Evolutionary conservation across 495 filamentous ascomycete species (phyloP).

Genomic region (Annulohypoxylon moriforme): DNA sequence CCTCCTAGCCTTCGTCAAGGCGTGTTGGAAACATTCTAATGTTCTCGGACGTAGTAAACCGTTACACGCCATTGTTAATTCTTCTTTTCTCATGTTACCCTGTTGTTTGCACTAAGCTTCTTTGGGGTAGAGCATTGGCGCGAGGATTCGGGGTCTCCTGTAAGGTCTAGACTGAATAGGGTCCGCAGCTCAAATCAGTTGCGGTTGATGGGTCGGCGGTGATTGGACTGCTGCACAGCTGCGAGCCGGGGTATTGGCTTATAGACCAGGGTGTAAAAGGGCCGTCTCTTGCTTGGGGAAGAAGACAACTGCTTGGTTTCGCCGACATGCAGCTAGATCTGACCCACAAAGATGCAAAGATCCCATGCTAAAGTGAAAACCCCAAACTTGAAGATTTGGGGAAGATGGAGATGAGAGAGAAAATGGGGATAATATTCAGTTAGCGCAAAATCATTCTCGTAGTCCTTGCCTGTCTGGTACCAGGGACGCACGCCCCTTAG

Average conservation of each 20-base stretch:
- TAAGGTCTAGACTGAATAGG: slow-evolving; percentile 45
- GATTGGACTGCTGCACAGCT: slow-evolving; percentile 44
- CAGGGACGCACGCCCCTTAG: neutral
- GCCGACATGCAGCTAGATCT: slow-evolving; percentile 41
- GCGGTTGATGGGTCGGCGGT: slow-evolving; percentile 33
- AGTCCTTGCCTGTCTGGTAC: neutral
- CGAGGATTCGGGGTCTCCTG: slow-evolving; percentile 43
- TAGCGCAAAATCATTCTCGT: neutral
- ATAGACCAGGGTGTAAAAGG: slow-evolving; percentile 49
- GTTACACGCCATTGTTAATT: slow-evolving; percentile 30
- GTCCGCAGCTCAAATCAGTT: slow-evolving; percentile 38
- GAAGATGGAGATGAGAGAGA: slow-evolving; percentile 46
- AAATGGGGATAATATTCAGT: slow-evolving; percentile 13
- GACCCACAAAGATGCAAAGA: slow-evolving; percentile 42
- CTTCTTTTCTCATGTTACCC: slow-evolving; percentile 4
- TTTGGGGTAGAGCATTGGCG: slow-evolving; percentile 33
- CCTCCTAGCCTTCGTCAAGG: slow-evolving; percentile 7
- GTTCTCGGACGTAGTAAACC: slow-evolving; percentile 33
- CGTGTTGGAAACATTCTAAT: slow-evolving; percentile 6
- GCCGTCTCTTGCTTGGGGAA: slow-evolving; percentile 46
- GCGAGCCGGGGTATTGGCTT: slow-evolving; percentile 38
- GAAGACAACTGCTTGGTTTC: slow-evolving; percentile 45
- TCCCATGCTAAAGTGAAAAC: slow-evolving; percentile 30
- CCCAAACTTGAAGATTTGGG: slow-evolving; percentile 43
- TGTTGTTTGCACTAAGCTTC: slow-evolving; percentile 24